phyloP scores from a whole-genome alignment of 768 basidiomycete species.

The Phylloporus sp. region DNA sequence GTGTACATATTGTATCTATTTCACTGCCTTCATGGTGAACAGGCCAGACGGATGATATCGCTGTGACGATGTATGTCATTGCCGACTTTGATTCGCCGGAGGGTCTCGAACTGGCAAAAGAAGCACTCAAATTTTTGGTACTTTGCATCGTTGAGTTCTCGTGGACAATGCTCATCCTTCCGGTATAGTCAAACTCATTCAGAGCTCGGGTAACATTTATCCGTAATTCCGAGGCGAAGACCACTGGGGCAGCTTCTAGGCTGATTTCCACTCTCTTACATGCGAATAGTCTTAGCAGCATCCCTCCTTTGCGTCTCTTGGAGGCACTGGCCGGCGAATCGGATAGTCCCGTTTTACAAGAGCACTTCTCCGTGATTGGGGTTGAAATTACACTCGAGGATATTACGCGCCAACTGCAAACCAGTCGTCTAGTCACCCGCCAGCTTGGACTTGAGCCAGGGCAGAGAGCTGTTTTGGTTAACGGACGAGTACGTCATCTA shows the following conservation, averaged over 20 bases:
- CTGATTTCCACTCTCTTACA: conserved; percentile 49
- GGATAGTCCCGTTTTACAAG: conserved; percentile 33
- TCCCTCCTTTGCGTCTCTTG: conserved; percentile 14
- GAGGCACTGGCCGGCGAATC: conserved; percentile 5
- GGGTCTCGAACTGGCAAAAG: conserved; percentile 57
- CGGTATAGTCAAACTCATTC: conserved; percentile 40
- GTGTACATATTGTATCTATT: conserved; percentile 15
- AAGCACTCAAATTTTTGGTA: conserved; percentile 66
- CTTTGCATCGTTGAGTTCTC: conserved; percentile 14
- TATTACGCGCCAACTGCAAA: conserved; percentile 36
- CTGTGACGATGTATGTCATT: conserved; percentile 59
- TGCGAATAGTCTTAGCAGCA: conserved; percentile 35
- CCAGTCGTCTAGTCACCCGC: conserved; percentile 46
- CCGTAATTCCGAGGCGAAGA: conserved; percentile 53
- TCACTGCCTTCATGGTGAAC: conserved; percentile 4
- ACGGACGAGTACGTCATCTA: conserved; percentile 68
- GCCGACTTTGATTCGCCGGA: conserved; percentile 70
- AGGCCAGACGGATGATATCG: conserved; percentile 21
- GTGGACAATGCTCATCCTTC: neutral
- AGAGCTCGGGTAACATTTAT: conserved; percentile 69
- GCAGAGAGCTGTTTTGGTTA: conserved; percentile 63
- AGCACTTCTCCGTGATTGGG: conserved; percentile 31
- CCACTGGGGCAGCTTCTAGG: conserved; percentile 34
- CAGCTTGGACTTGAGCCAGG: conserved; percentile 60
- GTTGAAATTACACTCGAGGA: conserved; percentile 27